Base-by-base conservation (phyloP, 495 filamentous ascomycete genomes). In the Tuber magnatum region DNA sequence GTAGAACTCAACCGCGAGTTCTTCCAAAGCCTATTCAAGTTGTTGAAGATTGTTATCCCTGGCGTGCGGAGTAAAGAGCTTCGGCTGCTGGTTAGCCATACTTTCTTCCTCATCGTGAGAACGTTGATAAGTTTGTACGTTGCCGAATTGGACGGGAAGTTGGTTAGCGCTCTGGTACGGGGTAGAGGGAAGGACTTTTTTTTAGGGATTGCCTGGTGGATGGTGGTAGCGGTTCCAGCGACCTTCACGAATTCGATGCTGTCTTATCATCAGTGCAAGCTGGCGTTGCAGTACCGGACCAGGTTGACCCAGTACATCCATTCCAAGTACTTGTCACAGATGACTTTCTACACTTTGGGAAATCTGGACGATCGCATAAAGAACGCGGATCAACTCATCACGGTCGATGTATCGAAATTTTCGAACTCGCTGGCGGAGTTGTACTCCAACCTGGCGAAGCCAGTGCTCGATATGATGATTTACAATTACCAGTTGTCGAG, bases 161-260 rank as follows among this genome's bases (percentile, higher is more conserved):
- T 99, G 51, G 95, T 98, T 43, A 97, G 94, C 83, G 93, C 89
- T 78, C 84, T 99, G 74, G 93, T 99, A 40, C 90, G 93, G 81
- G 95, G 95, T 10, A 94, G 90, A 79, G 95, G 95, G 32, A 94
- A 88, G 84, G 93, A 97, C 73, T 99, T 99, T 80, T 85, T 98
- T 80, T 89, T 89, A 69, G 91, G 93, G 16, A 88, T 99, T 77
- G 89, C 96, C 7, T 98, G 94, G 94, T 99, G 95, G 95, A 99
- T 99, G 95, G 84, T 93, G 78, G 94, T 99, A 80, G 94, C 95
- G 68, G 87, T 99, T n/a, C 95, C 95, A 7, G 96, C 95, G 28
- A 97, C 96, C 0, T 99, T 98, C 79, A 99, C 95, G 39, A 99
- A 99, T 84, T 97, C 95, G 2, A 98, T 98, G 96, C 87, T 99